Base-by-base conservation (phyloP, 352 stramenopile species). In the Peronosclerospora sorghi region DNA sequence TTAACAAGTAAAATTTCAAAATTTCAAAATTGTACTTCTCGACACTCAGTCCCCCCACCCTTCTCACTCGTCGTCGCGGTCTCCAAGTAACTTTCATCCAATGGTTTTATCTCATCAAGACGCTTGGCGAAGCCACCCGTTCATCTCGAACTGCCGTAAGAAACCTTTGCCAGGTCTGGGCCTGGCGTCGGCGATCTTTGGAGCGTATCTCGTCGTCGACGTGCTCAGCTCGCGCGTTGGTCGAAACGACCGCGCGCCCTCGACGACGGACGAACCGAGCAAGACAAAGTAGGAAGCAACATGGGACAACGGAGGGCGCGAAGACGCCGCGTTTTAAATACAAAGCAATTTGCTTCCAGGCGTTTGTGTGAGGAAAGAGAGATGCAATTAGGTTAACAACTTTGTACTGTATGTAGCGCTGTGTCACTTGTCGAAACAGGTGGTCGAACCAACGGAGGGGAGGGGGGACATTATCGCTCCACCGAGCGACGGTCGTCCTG, bases 21-120 rank as follows among this genome's bases (percentile, higher is more conserved):
- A n/a, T n/a, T n/a, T n/a, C n/a, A n/a, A n/a, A n/a, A n/a, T n/a
- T n/a, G n/a, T n/a, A n/a, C n/a, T n/a, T n/a, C n/a, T n/a, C n/a
- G n/a, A n/a, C n/a, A n/a, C n/a, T n/a, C n/a, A n/a, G n/a, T n/a
- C n/a, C n/a, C n/a, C n/a, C n/a, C n/a, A n/a, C n/a, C n/a, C n/a
- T n/a, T n/a, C n/a, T n/a, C n/a, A n/a, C n/a, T n/a, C n/a, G n/a
- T n/a, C n/a, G n/a, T n/a, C n/a, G n/a, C n/a, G n/a, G n/a, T n/a
- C n/a, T n/a, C n/a, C n/a, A n/a, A n/a, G n/a, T n/a, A n/a, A n/a
- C n/a, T n/a, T n/a, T n/a, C n/a, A n/a, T n/a, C n/a, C n/a, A n/a
- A 92, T 92, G 79, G 79, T 92, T 69, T 70, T 92, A 61, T 68
- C 74, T 17, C 69, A 85, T 45, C 79, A 92, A 65, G 79, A 92